Evolutionary conservation across 2,329 filamentous ascomycete species (phyloP), one percentile per base, ranked within the genome.

Genomic region (Fusarium penzigii): DNA sequence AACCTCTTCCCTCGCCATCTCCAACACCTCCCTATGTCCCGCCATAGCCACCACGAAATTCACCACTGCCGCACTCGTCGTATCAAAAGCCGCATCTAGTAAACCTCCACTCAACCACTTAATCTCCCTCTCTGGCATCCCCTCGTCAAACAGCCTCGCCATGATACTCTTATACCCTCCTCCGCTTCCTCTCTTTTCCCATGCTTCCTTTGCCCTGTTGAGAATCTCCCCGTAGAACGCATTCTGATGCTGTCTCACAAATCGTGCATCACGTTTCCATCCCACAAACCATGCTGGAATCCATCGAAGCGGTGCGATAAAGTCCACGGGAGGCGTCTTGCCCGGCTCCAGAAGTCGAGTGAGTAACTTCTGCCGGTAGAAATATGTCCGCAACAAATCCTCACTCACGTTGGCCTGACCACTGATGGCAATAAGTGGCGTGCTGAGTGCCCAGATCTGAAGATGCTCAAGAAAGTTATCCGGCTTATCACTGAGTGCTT

Each of bases 11-110:
- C 55, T 55, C 2, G 57, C 56, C 39, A 44, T 54, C 12, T 44
- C 46, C 14, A 68, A 52, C 8, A 64, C 52, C 1, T 62, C 52
- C 4, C 58, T 57, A 42, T 64, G 58, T 1, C 48, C 57, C 1
- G 59, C 64, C 47, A 68, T 46, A 6, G 55, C 52, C 25, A 67
- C 48, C 2, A 68, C 39, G 3, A 63, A 59, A 7, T 54, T 63
- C 16, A 55, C 43, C 2, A 62, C 39, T 0, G 59, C 52, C 2
- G 58, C 56, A 12, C 56, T 62, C 9, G 59, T 55, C 8, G 64
- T 66, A 17, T 67, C 65, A 10, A 63, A 64, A 5, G 62, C 62
- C 17, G 62, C 65, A 34, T 66, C 65, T 43, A 67, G 51, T 4
- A 65, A 20, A 2, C 46, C 49, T 3, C 52, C 62, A 0, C 51